These are phyloP conservation scores for Ogataea henricii DNA, from an alignment of 805 yeast species.

Conservation along the genomic window DNA sequence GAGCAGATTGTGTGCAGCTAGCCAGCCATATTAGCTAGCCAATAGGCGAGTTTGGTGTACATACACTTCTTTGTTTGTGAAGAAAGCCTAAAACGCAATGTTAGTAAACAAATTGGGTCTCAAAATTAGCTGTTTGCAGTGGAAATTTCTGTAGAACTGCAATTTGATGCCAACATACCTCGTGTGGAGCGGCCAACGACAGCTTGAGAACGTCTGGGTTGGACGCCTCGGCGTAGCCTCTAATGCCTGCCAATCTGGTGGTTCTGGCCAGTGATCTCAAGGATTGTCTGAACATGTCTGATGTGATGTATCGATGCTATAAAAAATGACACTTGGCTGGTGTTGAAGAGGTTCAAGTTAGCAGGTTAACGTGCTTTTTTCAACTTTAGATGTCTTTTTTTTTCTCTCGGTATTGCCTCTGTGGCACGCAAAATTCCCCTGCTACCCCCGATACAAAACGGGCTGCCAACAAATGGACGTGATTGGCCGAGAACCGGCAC, in stretches of 20 bases:
- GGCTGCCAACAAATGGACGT: conserved; percentile 14
- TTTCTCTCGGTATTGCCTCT: conserved; percentile 1
- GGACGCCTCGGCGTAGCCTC: conserved; percentile 84
- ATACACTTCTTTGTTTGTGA: conserved; percentile 37
- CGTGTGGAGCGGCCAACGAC: conserved; percentile 89
- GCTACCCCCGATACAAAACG: conserved; percentile 7
- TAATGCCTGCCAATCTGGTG: conserved; percentile 58
- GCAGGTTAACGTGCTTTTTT: neutral
- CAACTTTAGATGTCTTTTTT: neutral
- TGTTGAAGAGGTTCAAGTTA: neutral
- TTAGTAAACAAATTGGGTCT: neutral
- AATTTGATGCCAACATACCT: conserved; percentile 34
- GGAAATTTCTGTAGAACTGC: neutral
- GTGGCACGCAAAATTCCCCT: conserved; percentile 7
- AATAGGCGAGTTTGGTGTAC: conserved; percentile 8
- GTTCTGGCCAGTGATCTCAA: conserved; percentile 62
- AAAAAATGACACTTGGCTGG: conserved; percentile 2
- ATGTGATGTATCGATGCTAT: conserved; percentile 2
- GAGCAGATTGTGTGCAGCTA: neutral
- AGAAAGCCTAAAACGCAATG: conserved; percentile 29
- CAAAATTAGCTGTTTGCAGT: neutral
- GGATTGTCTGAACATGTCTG: conserved; percentile 60
- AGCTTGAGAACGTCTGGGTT: conserved; percentile 73
- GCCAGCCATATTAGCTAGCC: neutral
- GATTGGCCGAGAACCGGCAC: conserved; percentile 10